These are phyloP conservation scores for Coemansia sp. DNA, from an alignment of 192 early-diverging fungal species.

Conservation along the genomic window DNA sequence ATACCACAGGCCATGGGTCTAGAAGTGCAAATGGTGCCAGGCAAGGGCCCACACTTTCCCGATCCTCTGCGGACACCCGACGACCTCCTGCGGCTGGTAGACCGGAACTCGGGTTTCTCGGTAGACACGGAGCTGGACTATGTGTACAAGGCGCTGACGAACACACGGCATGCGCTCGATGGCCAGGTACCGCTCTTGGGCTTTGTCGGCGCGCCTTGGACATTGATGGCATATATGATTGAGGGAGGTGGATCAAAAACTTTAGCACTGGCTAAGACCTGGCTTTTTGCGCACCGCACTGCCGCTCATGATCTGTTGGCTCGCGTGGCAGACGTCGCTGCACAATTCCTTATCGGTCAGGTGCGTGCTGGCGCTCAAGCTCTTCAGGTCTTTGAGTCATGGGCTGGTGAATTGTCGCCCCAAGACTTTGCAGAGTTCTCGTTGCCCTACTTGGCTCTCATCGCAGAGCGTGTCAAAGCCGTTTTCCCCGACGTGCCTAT, in stretches of 20 bases:
- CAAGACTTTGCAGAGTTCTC: constrained; percentile 81
- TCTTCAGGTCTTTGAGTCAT: constrained; percentile 96
- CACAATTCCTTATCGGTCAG: constrained; percentile 90
- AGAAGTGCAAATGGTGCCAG: constrained; percentile 91
- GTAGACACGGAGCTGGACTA: constrained; percentile 80
- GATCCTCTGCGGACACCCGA: constrained; percentile 72
- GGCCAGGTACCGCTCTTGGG: constrained; percentile 93
- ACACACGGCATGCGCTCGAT: constrained; percentile 81
- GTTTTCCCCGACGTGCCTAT: constrained; percentile 73
- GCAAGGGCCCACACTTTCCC: constrained; percentile 90
- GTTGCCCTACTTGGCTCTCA: constrained; percentile 86
- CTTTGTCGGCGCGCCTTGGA: constrained; percentile 98
- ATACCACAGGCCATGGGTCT: constrained; percentile 97
- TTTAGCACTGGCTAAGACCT: constrained; percentile 86
- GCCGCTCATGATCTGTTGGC: constrained; percentile 77
- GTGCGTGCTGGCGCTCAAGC: constrained; percentile 97
- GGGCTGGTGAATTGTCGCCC: constrained; percentile 92
- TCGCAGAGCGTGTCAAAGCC: constrained; percentile 76
- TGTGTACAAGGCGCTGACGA: constrained; percentile 92
- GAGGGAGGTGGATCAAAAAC: constrained; percentile 96
- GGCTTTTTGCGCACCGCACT: constrained; percentile 81
- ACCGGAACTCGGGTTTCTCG: constrained; percentile 53
- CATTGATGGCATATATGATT: constrained; percentile 98
- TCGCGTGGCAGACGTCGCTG: constrained; percentile 80
- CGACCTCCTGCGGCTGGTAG: constrained; percentile 75